Evolutionary conservation across 305 asterid species (phyloP).

Genomic region (Solanum hybrid): DNA sequence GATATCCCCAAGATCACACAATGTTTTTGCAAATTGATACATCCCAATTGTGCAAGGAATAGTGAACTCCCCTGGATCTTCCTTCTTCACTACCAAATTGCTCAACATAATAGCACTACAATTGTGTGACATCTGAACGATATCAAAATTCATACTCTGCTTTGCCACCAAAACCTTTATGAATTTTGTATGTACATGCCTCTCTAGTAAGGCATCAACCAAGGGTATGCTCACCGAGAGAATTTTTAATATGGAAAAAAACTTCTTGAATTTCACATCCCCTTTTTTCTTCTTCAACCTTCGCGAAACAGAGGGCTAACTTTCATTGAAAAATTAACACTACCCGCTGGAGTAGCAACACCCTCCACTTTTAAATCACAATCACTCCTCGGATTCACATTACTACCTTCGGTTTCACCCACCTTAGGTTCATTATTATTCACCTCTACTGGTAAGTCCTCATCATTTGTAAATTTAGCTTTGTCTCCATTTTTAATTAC

Average conservation of each 20-base stretch:
- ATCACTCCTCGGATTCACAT: not conserved
- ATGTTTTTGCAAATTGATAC: no score
- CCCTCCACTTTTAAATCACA: not conserved
- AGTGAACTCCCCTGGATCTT: no score
- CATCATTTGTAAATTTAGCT: not conserved
- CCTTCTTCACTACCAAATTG: no score
- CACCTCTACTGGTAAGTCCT: not conserved
- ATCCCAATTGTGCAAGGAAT: no score
- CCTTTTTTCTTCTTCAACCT: not conserved
- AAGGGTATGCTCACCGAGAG: not conserved
- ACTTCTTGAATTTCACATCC: not conserved
- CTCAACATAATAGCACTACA: no score
- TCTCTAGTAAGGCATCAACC: not conserved
- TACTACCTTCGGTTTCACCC: not conserved
- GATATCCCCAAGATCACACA: no score
- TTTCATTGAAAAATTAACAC: not conserved
- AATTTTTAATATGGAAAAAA: not conserved
- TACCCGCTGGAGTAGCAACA: not conserved
- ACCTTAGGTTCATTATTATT: not conserved
- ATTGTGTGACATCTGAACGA: no score
- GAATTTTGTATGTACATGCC: not conserved
- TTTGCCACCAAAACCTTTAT: no score
- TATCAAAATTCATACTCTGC: no score
- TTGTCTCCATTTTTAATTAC: not conserved
- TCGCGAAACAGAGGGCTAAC: not conserved